A percentile compares a stretch with the other conserved stretches of the same genome.
Conservation (phyloP, 2,329 filamentous ascomycete species). For the Pyricularia sp. region DNA sequence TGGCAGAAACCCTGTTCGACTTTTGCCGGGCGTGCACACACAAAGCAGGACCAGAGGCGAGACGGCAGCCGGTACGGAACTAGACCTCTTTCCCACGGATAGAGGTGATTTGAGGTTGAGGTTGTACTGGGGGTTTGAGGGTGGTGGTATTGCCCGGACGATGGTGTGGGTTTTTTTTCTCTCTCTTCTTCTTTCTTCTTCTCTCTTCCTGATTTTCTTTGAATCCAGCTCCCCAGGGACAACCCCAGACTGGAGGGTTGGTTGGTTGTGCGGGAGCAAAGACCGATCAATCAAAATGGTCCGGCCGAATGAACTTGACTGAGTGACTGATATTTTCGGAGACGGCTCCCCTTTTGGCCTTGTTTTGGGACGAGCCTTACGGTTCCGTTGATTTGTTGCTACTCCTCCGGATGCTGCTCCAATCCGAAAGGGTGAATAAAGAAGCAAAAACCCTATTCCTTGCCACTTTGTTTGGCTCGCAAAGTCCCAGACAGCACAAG, state of each 20-base stretch:
- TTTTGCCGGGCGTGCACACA: neutral
- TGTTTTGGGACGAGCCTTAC: neutral
- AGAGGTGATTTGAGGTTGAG: neutral
- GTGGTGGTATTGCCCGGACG: neutral
- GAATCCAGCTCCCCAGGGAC: neutral
- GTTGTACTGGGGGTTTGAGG: neutral
- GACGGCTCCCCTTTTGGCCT: neutral
- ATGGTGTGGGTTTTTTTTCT: neutral
- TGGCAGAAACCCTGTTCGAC: neutral
- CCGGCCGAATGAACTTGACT: neutral
- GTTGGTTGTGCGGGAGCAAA: neutral
- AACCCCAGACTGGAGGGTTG: neutral
- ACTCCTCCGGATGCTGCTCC: neutral
- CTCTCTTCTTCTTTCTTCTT: neutral
- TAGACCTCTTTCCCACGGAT: neutral
- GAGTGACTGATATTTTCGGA: neutral
- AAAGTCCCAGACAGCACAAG: neutral
- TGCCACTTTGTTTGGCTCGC: neutral
- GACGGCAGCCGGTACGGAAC: neutral
- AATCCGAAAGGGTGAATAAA: neutral
- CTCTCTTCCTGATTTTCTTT: neutral
- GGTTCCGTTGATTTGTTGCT: neutral
- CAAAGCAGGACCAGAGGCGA: neutral
- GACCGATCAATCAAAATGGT: neutral
- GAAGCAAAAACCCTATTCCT: neutral